Evolutionary conservation across 116 monocot genomes (phyloP).

Genomic region (Cymodocea nodosa): DNA sequence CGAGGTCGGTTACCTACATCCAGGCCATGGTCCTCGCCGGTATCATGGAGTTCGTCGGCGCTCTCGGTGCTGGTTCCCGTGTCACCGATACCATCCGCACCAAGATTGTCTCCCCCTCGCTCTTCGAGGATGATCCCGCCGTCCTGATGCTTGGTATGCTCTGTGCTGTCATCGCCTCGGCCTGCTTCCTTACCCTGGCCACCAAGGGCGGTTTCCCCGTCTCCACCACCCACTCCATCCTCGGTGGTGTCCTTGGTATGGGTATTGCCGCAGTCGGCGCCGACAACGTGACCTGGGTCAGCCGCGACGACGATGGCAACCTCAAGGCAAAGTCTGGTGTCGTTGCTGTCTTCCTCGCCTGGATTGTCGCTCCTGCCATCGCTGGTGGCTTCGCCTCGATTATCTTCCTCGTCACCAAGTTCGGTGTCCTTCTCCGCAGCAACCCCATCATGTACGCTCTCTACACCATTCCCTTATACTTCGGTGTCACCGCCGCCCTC

Average conservation of each 20-base stretch:
- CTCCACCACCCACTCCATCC: slow-evolving; percentile 6
- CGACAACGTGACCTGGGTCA: not conserved
- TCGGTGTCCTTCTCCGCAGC: not conserved
- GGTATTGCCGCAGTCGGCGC: too few species aligned
- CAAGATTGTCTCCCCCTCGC: not conserved
- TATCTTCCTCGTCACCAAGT: slow-evolving; percentile 2
- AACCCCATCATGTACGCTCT: not conserved
- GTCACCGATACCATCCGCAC: too few species aligned
- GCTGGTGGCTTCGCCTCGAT: not conserved
- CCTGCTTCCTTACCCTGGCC: slow-evolving; percentile 2
- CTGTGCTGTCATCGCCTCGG: too few species aligned
- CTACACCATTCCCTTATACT: not conserved
- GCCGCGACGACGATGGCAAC: not conserved
- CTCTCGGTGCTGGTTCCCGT: not conserved
- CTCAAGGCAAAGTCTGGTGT: not conserved
- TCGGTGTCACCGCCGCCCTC: not conserved
- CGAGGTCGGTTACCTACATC: too few species aligned
- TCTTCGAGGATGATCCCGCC: not conserved
- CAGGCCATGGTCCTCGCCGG: slow-evolving; percentile 4
- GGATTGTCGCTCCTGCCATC: not conserved
- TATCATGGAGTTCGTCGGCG: not conserved
- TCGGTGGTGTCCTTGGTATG: slow-evolving; percentile 1
- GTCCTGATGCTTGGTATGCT: slow-evolving; percentile 6
- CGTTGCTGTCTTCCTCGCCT: slow-evolving; percentile 2
- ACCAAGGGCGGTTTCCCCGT: not conserved